Conservation (phyloP, 139 green algal genomes). For the Haematococcus sp. region DNA sequence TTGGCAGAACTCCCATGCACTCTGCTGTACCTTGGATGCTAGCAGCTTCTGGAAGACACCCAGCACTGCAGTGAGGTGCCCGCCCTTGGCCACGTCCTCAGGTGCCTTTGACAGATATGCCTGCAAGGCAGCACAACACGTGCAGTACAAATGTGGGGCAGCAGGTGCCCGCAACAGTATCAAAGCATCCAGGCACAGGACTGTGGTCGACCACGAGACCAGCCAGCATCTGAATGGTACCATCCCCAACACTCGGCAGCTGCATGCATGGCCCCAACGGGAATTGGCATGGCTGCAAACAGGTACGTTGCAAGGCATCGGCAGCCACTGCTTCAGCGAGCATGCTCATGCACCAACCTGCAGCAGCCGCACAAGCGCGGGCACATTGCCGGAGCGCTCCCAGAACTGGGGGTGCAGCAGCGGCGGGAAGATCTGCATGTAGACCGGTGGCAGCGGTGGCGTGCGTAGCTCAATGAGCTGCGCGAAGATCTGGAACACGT, state of each 20-base stretch:
- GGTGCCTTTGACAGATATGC: slow-evolving; percentile 85
- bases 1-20: not conserved
- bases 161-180: too few species aligned
- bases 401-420: slow-evolving; percentile 86
- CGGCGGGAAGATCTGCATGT: slow-evolving; percentile 85
- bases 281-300: not conserved
- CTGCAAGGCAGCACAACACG: slow-evolving; percentile 17
- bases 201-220: not conserved
- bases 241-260: too few species aligned
- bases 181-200: not conserved
- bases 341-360: slow-evolving; percentile 44
- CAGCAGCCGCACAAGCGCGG: slow-evolving; percentile 88
- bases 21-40: slow-evolving; percentile 11
- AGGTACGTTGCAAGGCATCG: not conserved
- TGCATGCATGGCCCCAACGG: too few species aligned
- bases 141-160: not conserved
- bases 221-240: not conserved
- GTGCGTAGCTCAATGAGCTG: slow-evolving; percentile 86
- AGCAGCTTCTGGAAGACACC: slow-evolving; percentile 68
- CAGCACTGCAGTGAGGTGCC: slow-evolving; percentile 79
- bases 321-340: not conserved
- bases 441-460: slow-evolving; percentile 62
- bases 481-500: slow-evolving; percentile 91
- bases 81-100: slow-evolving; percentile 54
- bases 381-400: slow-evolving; percentile 92